These are phyloP conservation scores for Clavispora phyllophila DNA, from an alignment of 805 yeast species.

Conservation along the genomic window DNA sequence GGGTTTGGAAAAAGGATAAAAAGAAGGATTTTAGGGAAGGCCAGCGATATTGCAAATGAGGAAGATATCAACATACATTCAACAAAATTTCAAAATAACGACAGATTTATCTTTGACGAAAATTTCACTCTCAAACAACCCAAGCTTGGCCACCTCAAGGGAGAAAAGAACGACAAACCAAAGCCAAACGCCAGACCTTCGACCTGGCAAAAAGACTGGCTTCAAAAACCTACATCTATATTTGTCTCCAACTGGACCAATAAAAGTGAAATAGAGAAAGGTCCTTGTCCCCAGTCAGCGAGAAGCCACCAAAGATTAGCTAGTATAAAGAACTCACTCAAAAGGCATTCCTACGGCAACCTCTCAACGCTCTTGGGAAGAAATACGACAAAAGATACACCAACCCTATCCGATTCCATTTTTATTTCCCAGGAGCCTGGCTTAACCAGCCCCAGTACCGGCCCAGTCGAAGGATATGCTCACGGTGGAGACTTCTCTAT, in stretches of 20 bases:
- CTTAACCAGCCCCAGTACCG: background rate
- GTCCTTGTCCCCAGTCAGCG: background rate
- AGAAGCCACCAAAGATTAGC: background rate
- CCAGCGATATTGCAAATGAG: background rate
- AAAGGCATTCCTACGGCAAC: background rate
- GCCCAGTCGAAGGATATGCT: background rate
- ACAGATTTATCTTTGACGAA: background rate
- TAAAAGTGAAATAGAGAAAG: background rate
- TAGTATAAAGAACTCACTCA: background rate
- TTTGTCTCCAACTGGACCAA: background rate
- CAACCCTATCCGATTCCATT: background rate
- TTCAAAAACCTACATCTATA: background rate
- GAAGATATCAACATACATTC: too few relatives aligned
- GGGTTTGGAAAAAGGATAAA: background rate
- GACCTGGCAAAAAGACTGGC: background rate
- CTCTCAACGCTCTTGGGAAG: background rate
- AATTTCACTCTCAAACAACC: background rate
- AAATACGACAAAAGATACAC: background rate
- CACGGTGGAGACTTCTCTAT: background rate
- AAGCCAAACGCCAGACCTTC: background rate
- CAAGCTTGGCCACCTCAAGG: background rate
- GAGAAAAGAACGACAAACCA: background rate
- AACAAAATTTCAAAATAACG: too few relatives aligned
- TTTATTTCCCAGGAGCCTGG: background rate
- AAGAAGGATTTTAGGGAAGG: background rate